phyloP scores from a whole-genome alignment of 2,329 filamentous ascomycete genomes.

The Microsporum canis region DNA sequence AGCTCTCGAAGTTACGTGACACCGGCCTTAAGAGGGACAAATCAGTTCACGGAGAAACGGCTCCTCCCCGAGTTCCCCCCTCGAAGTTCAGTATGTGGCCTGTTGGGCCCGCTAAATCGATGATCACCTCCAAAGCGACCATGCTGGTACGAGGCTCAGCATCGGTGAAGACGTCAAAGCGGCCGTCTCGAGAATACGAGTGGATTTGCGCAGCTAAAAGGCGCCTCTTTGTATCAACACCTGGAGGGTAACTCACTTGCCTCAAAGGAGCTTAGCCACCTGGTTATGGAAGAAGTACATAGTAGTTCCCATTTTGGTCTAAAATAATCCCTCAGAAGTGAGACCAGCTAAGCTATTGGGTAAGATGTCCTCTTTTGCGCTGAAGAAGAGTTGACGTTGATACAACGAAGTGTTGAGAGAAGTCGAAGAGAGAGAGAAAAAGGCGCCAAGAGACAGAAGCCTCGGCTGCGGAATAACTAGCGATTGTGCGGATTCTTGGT shows the following conservation, averaged over 20 bases:
- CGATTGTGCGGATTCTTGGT: not conserved
- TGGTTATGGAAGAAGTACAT: no score
- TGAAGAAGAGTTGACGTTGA: not conserved
- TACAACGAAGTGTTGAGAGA: not conserved
- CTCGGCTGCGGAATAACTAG: not conserved
- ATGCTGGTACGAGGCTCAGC: not conserved
- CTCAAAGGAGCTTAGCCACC: no score
- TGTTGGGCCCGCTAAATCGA: not conserved
- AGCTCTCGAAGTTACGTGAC: no score
- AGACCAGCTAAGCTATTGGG: no score
- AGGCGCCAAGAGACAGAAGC: no score
- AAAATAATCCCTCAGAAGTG: no score
- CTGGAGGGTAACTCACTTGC: not conserved
- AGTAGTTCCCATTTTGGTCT: no score
- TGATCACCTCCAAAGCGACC: not conserved
- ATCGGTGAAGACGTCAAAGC: not conserved
- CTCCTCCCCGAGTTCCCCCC: not conserved
- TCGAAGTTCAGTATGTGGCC: not conserved
- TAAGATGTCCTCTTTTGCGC: no score
- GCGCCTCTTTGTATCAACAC: not conserved
- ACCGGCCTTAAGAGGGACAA: not conserved
- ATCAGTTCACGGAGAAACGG: not conserved
- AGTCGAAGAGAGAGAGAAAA: not conserved
- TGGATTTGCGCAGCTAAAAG: not conserved
- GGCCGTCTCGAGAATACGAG: not conserved